Evolutionary conservation across 345 rosid species (phyloP).

Genomic region (Lepidium didymum): DNA sequence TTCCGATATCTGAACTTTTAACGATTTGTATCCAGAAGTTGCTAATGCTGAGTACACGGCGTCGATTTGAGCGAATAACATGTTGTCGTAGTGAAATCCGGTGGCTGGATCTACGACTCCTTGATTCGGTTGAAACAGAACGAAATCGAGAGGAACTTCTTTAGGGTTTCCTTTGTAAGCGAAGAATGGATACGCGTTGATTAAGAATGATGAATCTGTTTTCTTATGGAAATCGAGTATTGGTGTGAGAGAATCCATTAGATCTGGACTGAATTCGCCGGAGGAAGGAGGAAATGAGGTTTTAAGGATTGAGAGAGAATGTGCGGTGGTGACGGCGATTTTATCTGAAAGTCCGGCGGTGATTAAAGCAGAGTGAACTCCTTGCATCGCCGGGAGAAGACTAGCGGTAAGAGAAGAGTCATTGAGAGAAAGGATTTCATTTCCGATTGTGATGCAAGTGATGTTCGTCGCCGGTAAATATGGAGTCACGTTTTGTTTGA

Average conservation of each 20-base stretch:
- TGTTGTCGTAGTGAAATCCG: conserved; percentile 74
- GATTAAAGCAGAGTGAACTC: conserved; percentile 58
- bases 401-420: conserved; percentile 49
- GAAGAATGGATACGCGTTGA: conserved; percentile 92
- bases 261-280: conserved; percentile 66
- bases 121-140: conserved; percentile 63
- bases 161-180: conserved; percentile 84
- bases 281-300: conserved; percentile 88
- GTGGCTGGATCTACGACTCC: conserved; percentile 63
- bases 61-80: conserved; percentile 89
- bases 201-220: conserved; percentile 66
- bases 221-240: conserved; percentile 61
- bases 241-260: conserved; percentile 36
- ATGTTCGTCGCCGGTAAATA: conserved; percentile 78
- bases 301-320: conserved; percentile 59
- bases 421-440: conserved; percentile 71
- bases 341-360: conserved; percentile 56
- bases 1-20: conserved; percentile 71
- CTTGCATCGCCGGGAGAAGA: conserved; percentile 83
- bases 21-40: conserved; percentile 52
- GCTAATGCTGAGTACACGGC: conserved; percentile 72
- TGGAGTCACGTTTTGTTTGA: conserved; percentile 59
- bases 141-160: conserved; percentile 67
- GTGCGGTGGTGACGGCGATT: conserved; percentile 73
- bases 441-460: conserved; percentile 77